These are phyloP conservation scores for Adansonia rubrostipa DNA, from an alignment of 441 rosid genomes.

Conservation along the genomic window DNA sequence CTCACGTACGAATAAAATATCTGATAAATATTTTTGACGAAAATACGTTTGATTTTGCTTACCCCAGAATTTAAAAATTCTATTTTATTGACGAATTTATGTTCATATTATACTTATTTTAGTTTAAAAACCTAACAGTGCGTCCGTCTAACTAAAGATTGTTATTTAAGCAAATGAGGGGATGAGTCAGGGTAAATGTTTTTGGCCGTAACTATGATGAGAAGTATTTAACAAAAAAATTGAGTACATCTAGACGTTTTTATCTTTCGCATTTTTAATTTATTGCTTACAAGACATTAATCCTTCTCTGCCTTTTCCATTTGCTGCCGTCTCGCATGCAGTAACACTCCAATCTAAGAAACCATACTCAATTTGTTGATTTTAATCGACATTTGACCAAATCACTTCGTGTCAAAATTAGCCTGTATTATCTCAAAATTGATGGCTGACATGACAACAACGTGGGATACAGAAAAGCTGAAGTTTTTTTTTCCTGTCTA, in stretches of 20 bases:
- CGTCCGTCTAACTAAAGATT: neutral
- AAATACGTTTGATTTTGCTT: too few relatives aligned
- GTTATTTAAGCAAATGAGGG: neutral
- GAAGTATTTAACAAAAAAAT: slow-evolving; percentile 15
- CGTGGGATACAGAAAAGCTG: neutral
- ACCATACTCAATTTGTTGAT: neutral
- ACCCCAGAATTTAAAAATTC: too few relatives aligned
- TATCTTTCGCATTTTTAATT: neutral
- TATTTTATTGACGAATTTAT: neutral
- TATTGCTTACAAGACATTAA: slow-evolving; percentile 15
- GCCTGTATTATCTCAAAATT: neutral
- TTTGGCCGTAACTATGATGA: neutral
- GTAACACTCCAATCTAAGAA: neutral
- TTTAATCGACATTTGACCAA: neutral
- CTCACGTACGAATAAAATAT: too few relatives aligned
- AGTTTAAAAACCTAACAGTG: neutral
- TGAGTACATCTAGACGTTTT: neutral
- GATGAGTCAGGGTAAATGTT: neutral
- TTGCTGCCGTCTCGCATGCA: neutral
- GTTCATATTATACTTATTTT: neutral
- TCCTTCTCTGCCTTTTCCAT: neutral
- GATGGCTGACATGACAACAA: slow-evolving; percentile 10
- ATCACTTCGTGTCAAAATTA: neutral
- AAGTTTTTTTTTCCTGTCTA: neutral
- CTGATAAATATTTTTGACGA: too few relatives aligned